Base-by-base conservation (phyloP, 1,139 yeast genomes). In the Sugiyamaella novakii region DNA sequence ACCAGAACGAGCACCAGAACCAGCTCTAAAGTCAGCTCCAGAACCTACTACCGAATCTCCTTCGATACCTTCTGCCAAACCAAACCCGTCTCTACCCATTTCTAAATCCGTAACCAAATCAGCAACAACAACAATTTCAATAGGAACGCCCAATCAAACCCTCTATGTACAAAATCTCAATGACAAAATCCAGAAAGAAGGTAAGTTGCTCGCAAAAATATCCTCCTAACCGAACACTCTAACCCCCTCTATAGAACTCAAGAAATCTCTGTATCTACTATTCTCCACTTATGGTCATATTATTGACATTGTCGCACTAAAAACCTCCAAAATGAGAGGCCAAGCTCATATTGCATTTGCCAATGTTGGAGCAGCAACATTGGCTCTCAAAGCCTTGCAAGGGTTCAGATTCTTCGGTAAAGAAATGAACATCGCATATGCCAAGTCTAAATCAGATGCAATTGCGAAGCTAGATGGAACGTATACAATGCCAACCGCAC, bases 321-420 rank as follows among this genome's bases (percentile, higher is more conserved):
- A 75, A 46, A 71, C 75, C 15, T 69, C 73, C 11, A 73, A 73
- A 56, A 73, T 81, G 72, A 72, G 91, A 35, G 95, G 95, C 0
- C 94, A 85, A 64, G 95, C 94, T 0, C 88, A 85, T 70, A 66
- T 87, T 1, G 75, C 80, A 4, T 78, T 82, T 51, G 74, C 76
- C 21, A 74, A 75, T 37, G 55, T 72, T 1, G 70, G 71, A 4
- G 74, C 76, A 40, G 87, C 95, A 0, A 66, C 73, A 1, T 51
- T 66, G 29, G 92, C 94, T 0, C 50, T 78, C 54, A 65, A 74
- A 35, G 65, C 73, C 6, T 62, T 82, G 5, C 79, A 83, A 50
- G 76, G 75, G 1, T 71, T 71, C 42, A 54, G 53, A 7, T 70
- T 87, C 28, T 80, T 86, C 58, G 86, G 80, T 5, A 85, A 84